These are phyloP conservation scores for Tagetes patula DNA, from an alignment of 129 eudicot species.

Conservation along the genomic window DNA sequence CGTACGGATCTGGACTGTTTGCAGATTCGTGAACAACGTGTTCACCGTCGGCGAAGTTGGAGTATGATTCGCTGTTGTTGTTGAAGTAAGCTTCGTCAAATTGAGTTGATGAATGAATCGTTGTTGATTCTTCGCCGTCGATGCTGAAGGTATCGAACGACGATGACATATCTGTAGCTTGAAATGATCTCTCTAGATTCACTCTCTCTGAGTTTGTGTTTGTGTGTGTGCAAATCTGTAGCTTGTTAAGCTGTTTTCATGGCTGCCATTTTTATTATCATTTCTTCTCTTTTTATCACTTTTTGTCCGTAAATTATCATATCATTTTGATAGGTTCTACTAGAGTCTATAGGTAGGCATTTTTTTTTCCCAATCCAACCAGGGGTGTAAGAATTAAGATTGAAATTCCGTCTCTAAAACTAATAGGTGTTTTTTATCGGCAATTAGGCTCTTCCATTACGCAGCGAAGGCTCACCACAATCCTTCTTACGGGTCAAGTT, in stretches of 20 bases:
- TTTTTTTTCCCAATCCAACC: too few relatives aligned
- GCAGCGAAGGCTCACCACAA: too few relatives aligned
- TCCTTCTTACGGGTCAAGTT: too few relatives aligned
- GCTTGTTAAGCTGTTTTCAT: conserved; percentile 28
- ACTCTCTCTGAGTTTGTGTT: neutral
- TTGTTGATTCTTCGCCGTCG: conserved; percentile 60
- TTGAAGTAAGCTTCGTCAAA: conserved; percentile 55
- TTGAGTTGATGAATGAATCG: conserved; percentile 38
- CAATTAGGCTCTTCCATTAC: too few relatives aligned
- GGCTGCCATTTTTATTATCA: conserved; percentile 24
- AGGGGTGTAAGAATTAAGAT: too few relatives aligned
- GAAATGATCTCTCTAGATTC: conserved; percentile 22
- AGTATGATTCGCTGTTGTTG: conserved; percentile 36
- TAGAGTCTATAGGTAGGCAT: too few relatives aligned
- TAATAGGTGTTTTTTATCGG: too few relatives aligned
- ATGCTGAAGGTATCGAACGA: conserved; percentile 70
- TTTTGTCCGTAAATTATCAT: neutral
- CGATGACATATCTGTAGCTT: conserved; percentile 12
- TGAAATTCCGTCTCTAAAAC: too few relatives aligned
- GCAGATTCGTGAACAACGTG: too few relatives aligned
- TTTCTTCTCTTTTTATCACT: neutral
- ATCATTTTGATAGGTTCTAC: too few relatives aligned
- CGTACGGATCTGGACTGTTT: conserved; percentile 26
- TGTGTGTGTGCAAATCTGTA: neutral
- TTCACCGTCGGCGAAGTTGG: conserved; percentile 41